These are phyloP conservation scores for Lentinula raphanica DNA, from an alignment of 768 basidiomycete species.

Conservation along the genomic window DNA sequence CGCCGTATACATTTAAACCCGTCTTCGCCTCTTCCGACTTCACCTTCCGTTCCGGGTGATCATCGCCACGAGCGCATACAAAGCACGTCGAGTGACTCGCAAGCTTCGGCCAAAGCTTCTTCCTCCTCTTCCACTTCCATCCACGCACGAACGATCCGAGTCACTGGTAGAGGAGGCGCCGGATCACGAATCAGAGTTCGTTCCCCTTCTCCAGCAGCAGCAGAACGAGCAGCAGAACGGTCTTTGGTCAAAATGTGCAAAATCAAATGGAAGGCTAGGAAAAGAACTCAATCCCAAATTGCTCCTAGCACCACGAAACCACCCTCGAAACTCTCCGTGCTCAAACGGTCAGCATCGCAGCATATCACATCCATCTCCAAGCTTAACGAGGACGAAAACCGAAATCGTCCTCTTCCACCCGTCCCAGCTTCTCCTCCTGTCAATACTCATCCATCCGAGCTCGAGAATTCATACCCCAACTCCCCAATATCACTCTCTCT, in stretches of 20 bases:
- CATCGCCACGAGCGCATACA: neutral
- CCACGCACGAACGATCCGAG: neutral
- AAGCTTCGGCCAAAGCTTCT: neutral
- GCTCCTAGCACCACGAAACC: neutral
- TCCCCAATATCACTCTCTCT: neutral
- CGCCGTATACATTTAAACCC: neutral
- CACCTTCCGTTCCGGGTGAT: neutral
- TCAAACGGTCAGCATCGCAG: neutral
- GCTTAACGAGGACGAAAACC: neutral
- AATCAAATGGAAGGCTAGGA: neutral
- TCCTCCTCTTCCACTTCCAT: neutral
- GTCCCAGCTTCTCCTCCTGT: neutral
- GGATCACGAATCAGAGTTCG: neutral
- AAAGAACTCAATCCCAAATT: neutral
- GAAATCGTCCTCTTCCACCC: neutral
- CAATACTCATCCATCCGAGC: neutral
- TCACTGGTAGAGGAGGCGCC: constrained; percentile 2
- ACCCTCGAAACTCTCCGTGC: neutral
- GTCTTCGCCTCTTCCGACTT: neutral
- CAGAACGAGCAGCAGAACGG: no score
- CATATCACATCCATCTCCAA: no score
- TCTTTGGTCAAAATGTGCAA: neutral
- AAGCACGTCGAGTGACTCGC: neutral
- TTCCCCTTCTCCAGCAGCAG: neutral
- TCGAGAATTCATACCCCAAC: neutral